Conservation (phyloP, 768 basidiomycete species). For the Tricholoma bakamatsutake region DNA sequence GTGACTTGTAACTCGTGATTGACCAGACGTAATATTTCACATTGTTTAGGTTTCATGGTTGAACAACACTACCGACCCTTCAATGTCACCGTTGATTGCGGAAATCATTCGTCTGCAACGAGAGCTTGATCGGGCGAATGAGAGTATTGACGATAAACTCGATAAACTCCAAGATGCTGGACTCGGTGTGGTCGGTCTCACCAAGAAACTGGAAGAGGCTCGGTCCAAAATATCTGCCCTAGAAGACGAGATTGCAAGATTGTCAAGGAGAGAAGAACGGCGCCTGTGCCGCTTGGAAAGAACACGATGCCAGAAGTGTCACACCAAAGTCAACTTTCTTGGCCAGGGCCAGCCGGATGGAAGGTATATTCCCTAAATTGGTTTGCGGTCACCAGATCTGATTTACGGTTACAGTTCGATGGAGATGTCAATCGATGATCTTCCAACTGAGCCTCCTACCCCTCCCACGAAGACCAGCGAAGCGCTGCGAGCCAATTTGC, state of each 20-base stretch:
- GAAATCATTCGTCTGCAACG: constrained; percentile 71
- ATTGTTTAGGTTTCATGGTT: constrained; percentile 65
- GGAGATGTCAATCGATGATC: constrained; percentile 40
- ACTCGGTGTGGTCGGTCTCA: constrained; percentile 63
- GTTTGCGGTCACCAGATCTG: neutral
- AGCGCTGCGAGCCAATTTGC: constrained; percentile 52
- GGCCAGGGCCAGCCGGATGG: constrained; percentile 45
- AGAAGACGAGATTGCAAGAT: constrained; percentile 64
- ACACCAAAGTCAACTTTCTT: constrained; percentile 51
- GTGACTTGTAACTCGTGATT: constrained; percentile 16
- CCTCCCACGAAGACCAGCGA: constrained; percentile 67
- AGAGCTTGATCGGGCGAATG: constrained; percentile 75
- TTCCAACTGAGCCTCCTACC: constrained; percentile 57
- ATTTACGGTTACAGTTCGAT: constrained; percentile 36
- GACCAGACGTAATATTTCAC: neutral
- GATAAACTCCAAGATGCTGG: constrained; percentile 82
- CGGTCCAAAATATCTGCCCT: constrained; percentile 47
- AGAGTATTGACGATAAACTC: constrained; percentile 83
- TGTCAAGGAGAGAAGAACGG: constrained; percentile 67
- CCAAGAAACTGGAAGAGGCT: constrained; percentile 68
- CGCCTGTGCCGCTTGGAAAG: constrained; percentile 52
- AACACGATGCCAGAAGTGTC: constrained; percentile 65
- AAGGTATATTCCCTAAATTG: constrained; percentile 37
- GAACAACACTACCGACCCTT: constrained; percentile 54
- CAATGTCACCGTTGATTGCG: constrained; percentile 55